Evolutionary conservation across 495 filamentous ascomycete species (phyloP), one percentile per base, ranked within the genome.

Genomic region (Hyaloscypha variabilis): DNA sequence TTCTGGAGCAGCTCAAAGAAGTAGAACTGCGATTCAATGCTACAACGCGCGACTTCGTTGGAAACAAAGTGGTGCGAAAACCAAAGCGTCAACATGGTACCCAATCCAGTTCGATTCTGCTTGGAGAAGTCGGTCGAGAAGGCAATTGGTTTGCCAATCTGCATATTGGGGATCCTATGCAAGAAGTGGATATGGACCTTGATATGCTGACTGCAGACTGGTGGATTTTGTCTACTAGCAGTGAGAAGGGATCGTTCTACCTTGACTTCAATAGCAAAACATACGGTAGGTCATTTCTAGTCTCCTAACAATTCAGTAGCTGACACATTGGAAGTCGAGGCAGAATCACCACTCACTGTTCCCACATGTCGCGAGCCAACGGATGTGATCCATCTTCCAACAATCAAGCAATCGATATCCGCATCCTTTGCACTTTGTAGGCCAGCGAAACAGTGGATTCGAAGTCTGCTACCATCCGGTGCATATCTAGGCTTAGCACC

Each of bases 401-500:
- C 56, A 14, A 55, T 66, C 17, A 17, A 30, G 26, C n/a, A 49
- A 42, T 14, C 57, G 2, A 26, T 66, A 10, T 46, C 57, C 14
- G 60, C 60, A 8, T 53, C 42, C 0, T 66, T 66, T 46, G 63
- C 63, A 28, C 63, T 60, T 49, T 66, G 63, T 28, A 60, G 57
- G 52, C 63, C 63, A 39, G 24, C 56, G 23, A 42, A 54, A 23
- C 63, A 66, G 54, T 66, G 63, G 63, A 26, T 51, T 28, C 42
- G 63, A 1, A 24, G 56, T 30, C 50, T 66, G 8, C 29, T 60
- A 8, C 63, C 63, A 21, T 60, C 55, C 2, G 63, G 63, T 0
- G 63, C 63, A 53, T 66, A 66, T 55, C 30, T 66, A 26, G 63
- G 63, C 14, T 53, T 66, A 23, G 63, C 63, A 19, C 56, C 63